Evolutionary conservation across 441 rosid species (phyloP), one percentile per base, ranked within the genome.

Genomic region (Erysimum cheiri): DNA sequence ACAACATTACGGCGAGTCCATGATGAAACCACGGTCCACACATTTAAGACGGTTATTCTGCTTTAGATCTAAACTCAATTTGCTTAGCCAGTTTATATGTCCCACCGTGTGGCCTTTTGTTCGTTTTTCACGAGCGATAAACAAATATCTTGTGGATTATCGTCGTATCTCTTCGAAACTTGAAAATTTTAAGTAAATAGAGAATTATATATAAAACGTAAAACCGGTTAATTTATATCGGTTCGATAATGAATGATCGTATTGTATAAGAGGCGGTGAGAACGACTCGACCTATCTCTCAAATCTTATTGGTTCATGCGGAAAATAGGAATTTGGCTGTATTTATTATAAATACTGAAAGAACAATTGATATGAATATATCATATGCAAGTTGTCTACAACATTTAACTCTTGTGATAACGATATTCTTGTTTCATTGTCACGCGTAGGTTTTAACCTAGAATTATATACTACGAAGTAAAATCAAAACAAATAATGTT

Each of bases 371-470:
- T 63, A 48, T 55, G 40, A 57, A 75, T 57, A 41, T 63, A 11
- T 56, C 75, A 56, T 56, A 48, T 24, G 74, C 78, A 56, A 75
- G 54, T 69, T 63, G 78, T 4, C 41, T 70, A 39, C 29, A 48
- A 56, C 74, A 74, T 67, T 75, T 75, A 75, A 63, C 26, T 56
- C 78, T 75, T 39, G 7, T 69, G 78, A 75, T 40, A 63, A 69
- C 78, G 74, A 69, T 68, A 24, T 47, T 61, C 39, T 61, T 74
- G 50, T 61, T 55, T 44, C 22, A 3, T 68, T 54, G 22, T 69
- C 60, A 28, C 59, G 32, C 33, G 11, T 17, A 3, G 13, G 10
- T 57, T 52, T 35, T 48, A 50, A 67, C 43, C 40, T 13, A 52
- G 6, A 12, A 15, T 43, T 46, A 41, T 58, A 41, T 24, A 32